Percentiles rank a stretch among this genome's conserved stretches.
Evolutionary conservation across 129 eudicot genomes (phyloP).

Genomic region (Arctium lappa): DNA sequence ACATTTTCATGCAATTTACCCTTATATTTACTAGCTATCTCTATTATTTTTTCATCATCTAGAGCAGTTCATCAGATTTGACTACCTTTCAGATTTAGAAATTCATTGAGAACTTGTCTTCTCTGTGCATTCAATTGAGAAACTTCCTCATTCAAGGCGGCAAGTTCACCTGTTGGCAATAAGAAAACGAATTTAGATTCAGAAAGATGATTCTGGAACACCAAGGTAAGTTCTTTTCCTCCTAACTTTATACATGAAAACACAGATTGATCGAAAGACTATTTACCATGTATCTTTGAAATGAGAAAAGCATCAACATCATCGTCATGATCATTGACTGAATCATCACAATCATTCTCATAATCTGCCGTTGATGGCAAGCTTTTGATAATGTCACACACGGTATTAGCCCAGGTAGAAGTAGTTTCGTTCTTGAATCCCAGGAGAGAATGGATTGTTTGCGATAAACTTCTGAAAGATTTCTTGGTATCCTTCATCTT

Average conservation of each 20-base stretch:
- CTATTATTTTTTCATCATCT: not conserved
- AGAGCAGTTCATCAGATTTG: not conserved
- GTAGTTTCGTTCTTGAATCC: constrained; percentile 31
- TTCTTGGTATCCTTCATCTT: constrained; percentile 33
- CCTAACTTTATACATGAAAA: not conserved
- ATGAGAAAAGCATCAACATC: constrained; percentile 16
- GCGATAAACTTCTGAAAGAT: constrained; percentile 29
- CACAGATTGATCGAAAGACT: not conserved
- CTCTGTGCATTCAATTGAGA: constrained; percentile 21
- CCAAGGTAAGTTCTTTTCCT: not conserved
- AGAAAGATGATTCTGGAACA: not conserved
- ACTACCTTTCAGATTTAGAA: constrained; percentile 31
- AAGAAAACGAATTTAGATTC: constrained; percentile 2
- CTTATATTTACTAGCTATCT: not conserved
- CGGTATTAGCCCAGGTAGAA: constrained; percentile 32
- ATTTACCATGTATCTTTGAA: constrained; percentile 27
- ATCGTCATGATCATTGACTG: constrained; percentile 9
- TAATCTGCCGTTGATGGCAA: constrained; percentile 35
- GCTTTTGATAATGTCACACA: constrained; percentile 36
- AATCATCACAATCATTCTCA: constrained; percentile 26
- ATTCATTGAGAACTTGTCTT: constrained; percentile 30
- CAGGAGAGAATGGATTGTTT: constrained; percentile 32
- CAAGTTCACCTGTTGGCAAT: constrained; percentile 29
- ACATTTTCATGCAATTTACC: not conserved
- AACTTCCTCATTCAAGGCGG: constrained; percentile 26